Evolutionary conservation across 352 stramenopile species (phyloP).

Genomic region (Phytophthora pistaciae): DNA sequence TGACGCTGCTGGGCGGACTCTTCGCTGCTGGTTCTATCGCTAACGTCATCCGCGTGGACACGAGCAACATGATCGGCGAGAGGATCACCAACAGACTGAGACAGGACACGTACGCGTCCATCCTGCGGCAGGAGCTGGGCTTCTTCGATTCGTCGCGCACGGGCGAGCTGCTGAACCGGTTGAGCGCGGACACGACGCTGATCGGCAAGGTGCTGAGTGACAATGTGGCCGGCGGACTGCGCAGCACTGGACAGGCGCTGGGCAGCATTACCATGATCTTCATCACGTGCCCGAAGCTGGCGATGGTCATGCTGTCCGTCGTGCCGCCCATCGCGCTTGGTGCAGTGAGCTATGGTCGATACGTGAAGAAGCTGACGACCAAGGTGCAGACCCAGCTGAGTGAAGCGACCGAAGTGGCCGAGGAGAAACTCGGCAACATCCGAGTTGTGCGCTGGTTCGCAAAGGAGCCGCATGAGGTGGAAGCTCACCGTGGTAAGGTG

Average conservation of each 20-base stretch:
- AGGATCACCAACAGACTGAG: constrained; percentile 83
- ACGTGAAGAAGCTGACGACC: constrained; percentile 88
- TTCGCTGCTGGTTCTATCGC: constrained; percentile 77
- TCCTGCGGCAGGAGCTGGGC: constrained; percentile 87
- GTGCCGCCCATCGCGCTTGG: constrained; percentile 93
- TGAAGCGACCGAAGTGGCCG: constrained; percentile 91
- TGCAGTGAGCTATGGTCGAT: constrained; percentile 88
- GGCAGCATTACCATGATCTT: constrained; percentile 93
- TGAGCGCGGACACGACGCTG: constrained; percentile 92
- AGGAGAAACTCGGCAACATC: constrained; percentile 94
- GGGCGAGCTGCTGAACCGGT: constrained; percentile 92
- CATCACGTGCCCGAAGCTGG: constrained; percentile 91
- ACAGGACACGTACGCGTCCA: constrained; percentile 83
- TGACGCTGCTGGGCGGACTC: constrained; percentile 68
- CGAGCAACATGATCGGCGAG: constrained; percentile 90
- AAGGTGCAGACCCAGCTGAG: constrained; percentile 93
- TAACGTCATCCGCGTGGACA: constrained; percentile 79
- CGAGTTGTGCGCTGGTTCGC: constrained; percentile 94
- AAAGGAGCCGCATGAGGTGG: constrained; percentile 79
- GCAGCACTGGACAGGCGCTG: constrained; percentile 82
- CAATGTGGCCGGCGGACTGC: constrained; percentile 82
- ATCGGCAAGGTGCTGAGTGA: constrained; percentile 95
- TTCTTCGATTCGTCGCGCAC: constrained; percentile 93
- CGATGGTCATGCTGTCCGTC: constrained; percentile 90
- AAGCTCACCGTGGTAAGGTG: constrained; percentile 64